phyloP scores from a whole-genome alignment of 306 rosid genomes.

The Psophocarpus tetragonolobus region DNA sequence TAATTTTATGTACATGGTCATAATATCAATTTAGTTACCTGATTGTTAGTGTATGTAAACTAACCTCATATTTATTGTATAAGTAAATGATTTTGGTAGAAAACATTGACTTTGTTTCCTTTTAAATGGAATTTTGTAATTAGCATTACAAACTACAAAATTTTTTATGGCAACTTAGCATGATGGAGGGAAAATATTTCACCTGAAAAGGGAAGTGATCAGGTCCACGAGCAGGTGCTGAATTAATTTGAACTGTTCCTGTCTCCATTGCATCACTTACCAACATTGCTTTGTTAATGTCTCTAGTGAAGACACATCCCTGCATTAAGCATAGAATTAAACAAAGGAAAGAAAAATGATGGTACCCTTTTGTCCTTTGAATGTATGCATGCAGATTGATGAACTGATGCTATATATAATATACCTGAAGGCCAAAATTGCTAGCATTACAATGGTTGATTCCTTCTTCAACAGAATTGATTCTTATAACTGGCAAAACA shows the following conservation, averaged over 20 bases:
- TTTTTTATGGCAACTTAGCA: neutral
- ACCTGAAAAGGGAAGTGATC: constrained; percentile 95
- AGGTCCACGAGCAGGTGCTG: constrained; percentile 89
- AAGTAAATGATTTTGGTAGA: no score
- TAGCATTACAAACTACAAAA: neutral
- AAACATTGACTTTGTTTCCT: neutral
- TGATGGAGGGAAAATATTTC: constrained; percentile 19
- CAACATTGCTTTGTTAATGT: constrained; percentile 83
- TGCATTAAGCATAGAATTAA: constrained; percentile 22
- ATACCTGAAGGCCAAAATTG: constrained; percentile 94
- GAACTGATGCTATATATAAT: neutral
- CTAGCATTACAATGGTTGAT: constrained; percentile 91
- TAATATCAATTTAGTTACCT: neutral
- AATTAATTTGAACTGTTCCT: constrained; percentile 85
- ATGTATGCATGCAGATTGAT: neutral
- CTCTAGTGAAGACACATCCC: constrained; percentile 87
- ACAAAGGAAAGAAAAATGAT: neutral
- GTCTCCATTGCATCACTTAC: constrained; percentile 88
- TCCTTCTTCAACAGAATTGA: constrained; percentile 80
- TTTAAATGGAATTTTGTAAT: neutral
- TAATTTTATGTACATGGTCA: no score
- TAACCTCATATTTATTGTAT: no score
- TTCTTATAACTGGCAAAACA: constrained; percentile 74
- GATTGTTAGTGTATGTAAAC: no score
- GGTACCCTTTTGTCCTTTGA: neutral